These are phyloP conservation scores for Eimeria acervulina DNA, from an alignment of 169 alveolate genomes.

Conservation along the genomic window DNA sequence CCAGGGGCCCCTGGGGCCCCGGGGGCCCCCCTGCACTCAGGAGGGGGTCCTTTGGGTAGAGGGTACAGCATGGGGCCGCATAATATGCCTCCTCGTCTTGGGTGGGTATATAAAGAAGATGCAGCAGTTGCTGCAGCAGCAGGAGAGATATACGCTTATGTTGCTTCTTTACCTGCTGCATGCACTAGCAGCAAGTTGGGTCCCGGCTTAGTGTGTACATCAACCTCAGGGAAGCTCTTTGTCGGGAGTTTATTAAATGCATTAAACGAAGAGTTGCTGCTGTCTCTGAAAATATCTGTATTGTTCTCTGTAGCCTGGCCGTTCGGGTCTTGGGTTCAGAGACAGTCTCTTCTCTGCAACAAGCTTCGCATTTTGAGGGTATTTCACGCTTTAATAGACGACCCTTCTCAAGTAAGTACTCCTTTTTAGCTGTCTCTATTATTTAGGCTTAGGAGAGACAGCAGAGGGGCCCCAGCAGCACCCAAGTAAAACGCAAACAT, in stretches of 20 bases:
- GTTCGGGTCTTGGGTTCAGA: conserved; percentile 53
- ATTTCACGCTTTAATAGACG: conserved; percentile 52
- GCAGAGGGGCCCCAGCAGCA: neutral
- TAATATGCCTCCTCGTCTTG: neutral
- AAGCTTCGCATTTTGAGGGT: conserved; percentile 6
- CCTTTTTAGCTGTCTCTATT: neutral
- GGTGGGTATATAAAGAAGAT: neutral
- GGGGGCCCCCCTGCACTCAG: too few species aligned
- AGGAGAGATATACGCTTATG: neutral
- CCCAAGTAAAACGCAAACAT: neutral
- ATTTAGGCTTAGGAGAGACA: neutral
- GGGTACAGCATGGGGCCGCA: too few species aligned
- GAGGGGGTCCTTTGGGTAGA: too few species aligned
- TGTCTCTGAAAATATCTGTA: neutral
- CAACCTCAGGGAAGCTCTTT: conserved; percentile 46
- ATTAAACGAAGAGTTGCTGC: conserved; percentile 42
- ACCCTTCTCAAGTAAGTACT: conserved; percentile 56
- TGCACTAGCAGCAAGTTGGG: conserved; percentile 29
- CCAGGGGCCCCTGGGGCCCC: too few species aligned
- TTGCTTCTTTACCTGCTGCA: neutral
- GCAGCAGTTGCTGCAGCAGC: conserved; percentile 25
- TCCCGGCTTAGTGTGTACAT: conserved; percentile 47
- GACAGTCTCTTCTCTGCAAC: conserved; percentile 25
- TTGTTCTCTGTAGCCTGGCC: conserved; percentile 79
- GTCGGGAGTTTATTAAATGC: conserved; percentile 72